Evolutionary conservation across 768 basidiomycete genomes (phyloP).

Genomic region (Strobilomyces echinocephalus): DNA sequence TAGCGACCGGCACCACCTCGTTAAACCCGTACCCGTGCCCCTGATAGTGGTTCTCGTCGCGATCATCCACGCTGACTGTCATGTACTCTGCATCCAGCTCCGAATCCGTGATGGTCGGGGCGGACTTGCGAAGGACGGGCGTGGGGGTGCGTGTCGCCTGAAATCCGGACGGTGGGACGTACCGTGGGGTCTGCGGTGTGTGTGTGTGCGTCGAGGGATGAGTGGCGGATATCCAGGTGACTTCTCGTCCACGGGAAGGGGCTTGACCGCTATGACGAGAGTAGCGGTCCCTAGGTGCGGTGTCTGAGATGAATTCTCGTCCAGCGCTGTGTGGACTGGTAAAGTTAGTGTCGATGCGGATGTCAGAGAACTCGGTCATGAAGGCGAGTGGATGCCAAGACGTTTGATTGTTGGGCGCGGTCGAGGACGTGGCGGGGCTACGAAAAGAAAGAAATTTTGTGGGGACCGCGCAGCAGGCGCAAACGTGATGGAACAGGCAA

Average conservation of each 20-base stretch:
- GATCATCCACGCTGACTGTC: slow-evolving; percentile 28
- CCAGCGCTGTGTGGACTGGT: slow-evolving; percentile 25
- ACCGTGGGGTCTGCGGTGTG: slow-evolving; percentile 27
- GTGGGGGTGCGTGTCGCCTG: slow-evolving; percentile 25
- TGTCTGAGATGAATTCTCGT: slow-evolving; percentile 25
- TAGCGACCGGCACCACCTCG: slow-evolving; percentile 18
- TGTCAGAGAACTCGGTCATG: slow-evolving; percentile 28
- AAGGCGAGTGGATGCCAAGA: background rate
- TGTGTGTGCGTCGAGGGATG: slow-evolving; percentile 27
- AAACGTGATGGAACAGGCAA: slow-evolving; percentile 23
- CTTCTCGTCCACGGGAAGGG: slow-evolving; percentile 24
- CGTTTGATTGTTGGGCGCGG: background rate
- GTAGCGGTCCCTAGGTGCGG: slow-evolving; percentile 24
- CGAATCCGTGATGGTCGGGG: slow-evolving; percentile 28
- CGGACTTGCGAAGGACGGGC: slow-evolving; percentile 26
- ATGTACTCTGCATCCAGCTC: slow-evolving; percentile 33
- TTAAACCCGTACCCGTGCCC: slow-evolving; percentile 23
- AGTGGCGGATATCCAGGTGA: slow-evolving; percentile 30
- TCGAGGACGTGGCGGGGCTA: background rate
- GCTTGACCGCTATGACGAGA: slow-evolving; percentile 28
- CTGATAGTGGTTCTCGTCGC: slow-evolving; percentile 16
- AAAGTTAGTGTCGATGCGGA: slow-evolving; percentile 31
- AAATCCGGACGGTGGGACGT: slow-evolving; percentile 16
- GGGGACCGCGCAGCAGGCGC: slow-evolving; percentile 21
- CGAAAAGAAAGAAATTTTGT: background rate